Evolutionary conservation across 805 yeast genomes (phyloP).

Genomic region (Ogataea pini): DNA sequence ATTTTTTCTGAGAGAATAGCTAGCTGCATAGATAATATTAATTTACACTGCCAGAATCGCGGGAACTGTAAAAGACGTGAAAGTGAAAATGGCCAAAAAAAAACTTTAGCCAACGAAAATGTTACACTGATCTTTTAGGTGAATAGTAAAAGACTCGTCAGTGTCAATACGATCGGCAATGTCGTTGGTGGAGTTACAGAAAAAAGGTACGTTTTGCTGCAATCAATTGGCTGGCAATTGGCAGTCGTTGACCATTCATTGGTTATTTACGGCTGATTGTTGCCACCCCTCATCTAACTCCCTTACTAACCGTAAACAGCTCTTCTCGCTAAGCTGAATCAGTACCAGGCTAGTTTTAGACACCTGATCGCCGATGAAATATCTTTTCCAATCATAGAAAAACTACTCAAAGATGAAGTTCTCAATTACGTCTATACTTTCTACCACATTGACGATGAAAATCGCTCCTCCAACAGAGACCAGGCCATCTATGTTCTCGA

Average conservation of each 20-base stretch:
- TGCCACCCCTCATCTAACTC: too few relatives aligned
- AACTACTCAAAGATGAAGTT: conserved; percentile 30
- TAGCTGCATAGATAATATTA: background rate
- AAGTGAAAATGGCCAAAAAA: background rate
- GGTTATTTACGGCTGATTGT: too few relatives aligned
- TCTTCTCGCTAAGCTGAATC: conserved; percentile 20
- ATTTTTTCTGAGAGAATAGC: conserved; percentile 61
- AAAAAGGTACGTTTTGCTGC: conserved; percentile 24
- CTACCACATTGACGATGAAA: conserved; percentile 31
- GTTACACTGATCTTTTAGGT: too few relatives aligned
- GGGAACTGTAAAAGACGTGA: background rate
- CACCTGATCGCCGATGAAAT: conserved; percentile 35
- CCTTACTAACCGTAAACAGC: conserved; percentile 15
- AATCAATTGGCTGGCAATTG: background rate
- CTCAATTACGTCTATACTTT: conserved; percentile 34
- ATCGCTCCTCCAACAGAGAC: conserved; percentile 32
- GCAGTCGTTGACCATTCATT: too few relatives aligned
- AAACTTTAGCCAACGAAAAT: background rate
- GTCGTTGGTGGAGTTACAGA: conserved; percentile 21
- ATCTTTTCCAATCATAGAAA: conserved; percentile 28
- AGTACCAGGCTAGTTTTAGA: conserved; percentile 25
- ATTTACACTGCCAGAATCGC: conserved; percentile 1
- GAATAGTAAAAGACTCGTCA: too few relatives aligned
- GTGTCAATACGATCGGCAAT: background rate
- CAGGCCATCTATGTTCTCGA: conserved; percentile 82